Conservation (phyloP, 257 asterid genomes). For the Cordia subcordata region DNA sequence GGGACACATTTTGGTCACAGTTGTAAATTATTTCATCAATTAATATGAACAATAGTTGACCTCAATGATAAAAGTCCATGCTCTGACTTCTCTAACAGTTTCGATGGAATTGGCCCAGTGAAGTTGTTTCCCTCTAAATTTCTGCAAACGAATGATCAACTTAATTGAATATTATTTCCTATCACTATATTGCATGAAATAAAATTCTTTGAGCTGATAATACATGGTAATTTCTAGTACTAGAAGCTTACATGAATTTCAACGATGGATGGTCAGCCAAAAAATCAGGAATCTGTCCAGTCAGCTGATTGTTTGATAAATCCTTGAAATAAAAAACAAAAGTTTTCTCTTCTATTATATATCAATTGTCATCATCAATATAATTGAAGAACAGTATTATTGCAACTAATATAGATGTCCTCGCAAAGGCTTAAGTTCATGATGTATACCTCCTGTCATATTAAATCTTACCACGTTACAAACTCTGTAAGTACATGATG, state of each 20-base stretch:
- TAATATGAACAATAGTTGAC: too few species aligned
- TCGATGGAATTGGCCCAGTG: conserved; percentile 26
- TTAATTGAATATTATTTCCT: too few species aligned
- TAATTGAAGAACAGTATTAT: too few species aligned
- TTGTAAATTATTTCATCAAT: too few species aligned
- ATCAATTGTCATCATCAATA: too few species aligned
- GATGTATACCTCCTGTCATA: conserved; percentile 10
- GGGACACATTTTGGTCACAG: too few species aligned
- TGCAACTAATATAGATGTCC: too few species aligned
- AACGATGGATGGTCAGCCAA: conserved; percentile 16
- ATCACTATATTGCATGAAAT: too few species aligned
- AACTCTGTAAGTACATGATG: conserved; percentile 23
- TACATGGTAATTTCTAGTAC: too few species aligned
- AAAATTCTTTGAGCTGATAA: too few species aligned
- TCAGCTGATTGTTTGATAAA: conserved; percentile 25
- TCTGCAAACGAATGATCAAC: conserved; percentile 10
- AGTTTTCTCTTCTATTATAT: too few species aligned
- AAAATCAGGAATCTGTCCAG: conserved; percentile 26
- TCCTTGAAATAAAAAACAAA: conserved; percentile 22
- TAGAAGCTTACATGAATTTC: conserved; percentile 26
- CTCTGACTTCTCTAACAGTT: conserved; percentile 21
- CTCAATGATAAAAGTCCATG: conserved; percentile 16
- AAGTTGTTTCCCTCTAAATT: conserved; percentile 34
- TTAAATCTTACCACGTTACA: conserved; percentile 21
- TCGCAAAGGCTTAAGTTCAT: too few species aligned